Base-by-base conservation (phyloP, 2,329 filamentous ascomycete species). In the Xylariaceae sp. region DNA sequence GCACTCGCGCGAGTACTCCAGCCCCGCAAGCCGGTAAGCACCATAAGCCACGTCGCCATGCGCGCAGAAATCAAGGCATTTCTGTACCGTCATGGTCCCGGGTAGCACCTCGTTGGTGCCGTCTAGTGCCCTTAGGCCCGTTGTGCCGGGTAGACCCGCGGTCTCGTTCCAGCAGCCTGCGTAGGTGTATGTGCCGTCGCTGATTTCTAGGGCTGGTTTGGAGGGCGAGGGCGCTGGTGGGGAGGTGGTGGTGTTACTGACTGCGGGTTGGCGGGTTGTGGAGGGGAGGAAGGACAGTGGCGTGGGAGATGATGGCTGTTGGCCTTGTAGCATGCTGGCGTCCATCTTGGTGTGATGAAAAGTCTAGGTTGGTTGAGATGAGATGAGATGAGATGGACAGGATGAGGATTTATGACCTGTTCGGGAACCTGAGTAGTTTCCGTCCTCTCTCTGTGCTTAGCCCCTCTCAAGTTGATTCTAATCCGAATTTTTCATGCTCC, bases 151-250 rank as follows among this genome's bases (percentile, higher is more conserved):
- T 13, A 78, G 63, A 37, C 70, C 69, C n/a, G 72, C 75, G 2
- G 80, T 82, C 64, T 84, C 81, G 61, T 81, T 80, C 70, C 70
- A 83, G 70, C 81, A 85, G 52, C 81, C 81, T n/a, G 68, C 64
- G 67, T 83, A 83, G 15, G 51, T 57, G 68, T 81, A 83, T 42
- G 62, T 65, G 29, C 61, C 57, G 5, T 19, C 49, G 44, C 39
- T 50, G 54, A 45, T 51, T 1, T 51, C 44, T 5, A 46, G 48
- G 34, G 53, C 15, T 7, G 53, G 37, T 2, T 26, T 39, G n/a
- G n/a, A 34, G 30, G 42, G 16, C 6, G 44, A 21, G 34, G 34
- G 7, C 18, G 54, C 41, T 47, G 43, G 18, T 21, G 16, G 30
- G 41, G 47, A 18, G 9, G 49, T n/a, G 41, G 39, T n/a, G 26